These are phyloP conservation scores for Ampelocalamus luodianensis DNA, from an alignment of 176 grass and related monocot genomes.

Conservation along the genomic window DNA sequence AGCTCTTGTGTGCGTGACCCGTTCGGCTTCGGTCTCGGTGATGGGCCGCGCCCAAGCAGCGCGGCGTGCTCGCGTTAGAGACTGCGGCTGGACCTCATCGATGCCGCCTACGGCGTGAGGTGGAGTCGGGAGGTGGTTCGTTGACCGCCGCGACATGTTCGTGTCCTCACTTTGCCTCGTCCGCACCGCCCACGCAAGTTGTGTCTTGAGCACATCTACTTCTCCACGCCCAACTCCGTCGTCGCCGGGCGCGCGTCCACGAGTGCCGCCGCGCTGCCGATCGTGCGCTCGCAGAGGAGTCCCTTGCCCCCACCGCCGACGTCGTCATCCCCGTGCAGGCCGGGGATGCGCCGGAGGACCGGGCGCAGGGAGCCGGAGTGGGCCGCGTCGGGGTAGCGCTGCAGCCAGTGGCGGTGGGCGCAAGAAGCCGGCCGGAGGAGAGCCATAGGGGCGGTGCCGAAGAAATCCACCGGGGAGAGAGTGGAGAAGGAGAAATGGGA, in stretches of 20 bases:
- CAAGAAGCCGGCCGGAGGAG: no score
- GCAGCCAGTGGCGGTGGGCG: no score
- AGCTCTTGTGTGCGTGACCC: slow-evolving; percentile 90
- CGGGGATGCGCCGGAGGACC: no score
- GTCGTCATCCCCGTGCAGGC: slow-evolving; percentile 93
- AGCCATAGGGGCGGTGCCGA: no score
- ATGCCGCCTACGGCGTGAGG: slow-evolving; percentile 74
- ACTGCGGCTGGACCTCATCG: slow-evolving; percentile 93
- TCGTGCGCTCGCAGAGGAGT: slow-evolving; percentile 76
- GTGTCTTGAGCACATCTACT: slow-evolving; percentile 99
- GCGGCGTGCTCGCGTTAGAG: slow-evolving; percentile 84
- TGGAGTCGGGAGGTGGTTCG: slow-evolving; percentile 76
- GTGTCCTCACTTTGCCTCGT: slow-evolving; percentile 63
- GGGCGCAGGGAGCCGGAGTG: no score
- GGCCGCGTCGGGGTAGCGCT: no score
- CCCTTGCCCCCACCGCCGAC: slow-evolving; percentile 71
- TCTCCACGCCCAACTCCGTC: slow-evolving; percentile 75
- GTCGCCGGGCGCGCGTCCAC: slow-evolving; percentile 80
- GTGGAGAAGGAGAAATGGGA: no score
- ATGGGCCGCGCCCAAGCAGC: slow-evolving; percentile 82
- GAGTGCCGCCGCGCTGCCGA: slow-evolving; percentile 79
- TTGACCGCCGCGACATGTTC: slow-evolving; percentile 73
- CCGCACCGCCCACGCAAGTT: slow-evolving; percentile 71
- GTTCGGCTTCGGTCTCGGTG: slow-evolving; percentile 81
- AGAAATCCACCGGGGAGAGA: no score